phyloP scores from a whole-genome alignment of 345 rosid genomes.

The Corymbia maculata region DNA sequence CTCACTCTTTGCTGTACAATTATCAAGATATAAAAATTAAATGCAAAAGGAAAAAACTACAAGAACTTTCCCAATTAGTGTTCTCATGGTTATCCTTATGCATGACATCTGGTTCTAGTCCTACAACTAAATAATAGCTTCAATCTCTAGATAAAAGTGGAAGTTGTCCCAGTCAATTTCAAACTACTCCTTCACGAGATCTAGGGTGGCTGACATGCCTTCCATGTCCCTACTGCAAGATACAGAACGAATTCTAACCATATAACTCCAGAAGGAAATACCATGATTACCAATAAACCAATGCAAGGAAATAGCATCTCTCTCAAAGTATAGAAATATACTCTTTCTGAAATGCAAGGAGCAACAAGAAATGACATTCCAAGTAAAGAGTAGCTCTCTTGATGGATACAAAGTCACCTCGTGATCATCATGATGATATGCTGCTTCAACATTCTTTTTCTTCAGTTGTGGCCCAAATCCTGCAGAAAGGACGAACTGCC shows the following conservation, averaged over 20 bases:
- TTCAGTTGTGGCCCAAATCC: constrained; percentile 79
- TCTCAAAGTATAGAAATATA: neutral
- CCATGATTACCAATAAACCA: neutral
- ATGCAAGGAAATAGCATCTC: neutral
- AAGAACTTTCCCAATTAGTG: neutral
- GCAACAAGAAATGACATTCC: neutral
- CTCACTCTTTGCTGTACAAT: neutral
- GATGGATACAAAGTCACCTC: constrained; percentile 36
- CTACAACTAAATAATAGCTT: neutral
- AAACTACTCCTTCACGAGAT: neutral
- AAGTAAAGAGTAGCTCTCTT: neutral
- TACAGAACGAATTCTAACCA: neutral
- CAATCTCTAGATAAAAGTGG: neutral
- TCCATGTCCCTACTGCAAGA: neutral
- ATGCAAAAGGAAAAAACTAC: neutral
- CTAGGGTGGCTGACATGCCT: neutral
- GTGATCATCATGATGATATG: constrained; percentile 39
- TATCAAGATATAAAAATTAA: neutral
- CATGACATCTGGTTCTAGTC: neutral
- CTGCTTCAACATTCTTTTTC: constrained; percentile 34
- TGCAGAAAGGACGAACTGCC: constrained; percentile 76
- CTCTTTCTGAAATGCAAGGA: neutral
- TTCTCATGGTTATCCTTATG: neutral
- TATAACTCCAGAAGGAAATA: neutral
- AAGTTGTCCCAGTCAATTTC: neutral